Conservation (phyloP, 2,329 filamentous ascomycete species). For the Tothia fuscella region DNA sequence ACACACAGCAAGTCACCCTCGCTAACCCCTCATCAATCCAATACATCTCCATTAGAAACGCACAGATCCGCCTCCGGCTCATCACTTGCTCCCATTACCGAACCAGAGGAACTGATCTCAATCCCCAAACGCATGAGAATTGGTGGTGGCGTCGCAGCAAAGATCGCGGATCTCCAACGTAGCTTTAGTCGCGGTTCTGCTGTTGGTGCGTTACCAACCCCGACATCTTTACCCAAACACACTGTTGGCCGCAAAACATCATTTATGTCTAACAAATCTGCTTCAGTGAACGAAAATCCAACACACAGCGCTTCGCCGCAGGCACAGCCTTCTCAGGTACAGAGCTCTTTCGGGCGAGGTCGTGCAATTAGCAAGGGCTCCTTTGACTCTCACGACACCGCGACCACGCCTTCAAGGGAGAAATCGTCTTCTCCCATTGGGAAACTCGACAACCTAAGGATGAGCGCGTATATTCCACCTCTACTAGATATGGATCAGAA, state of each 20-base stretch:
- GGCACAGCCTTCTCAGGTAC: not conserved
- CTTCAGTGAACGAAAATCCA: slow-evolving; percentile 2
- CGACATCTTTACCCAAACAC: too few species aligned
- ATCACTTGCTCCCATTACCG: not conserved
- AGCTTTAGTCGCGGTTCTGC: slow-evolving; percentile 5
- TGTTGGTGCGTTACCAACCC: too few species aligned
- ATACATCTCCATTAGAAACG: too few species aligned
- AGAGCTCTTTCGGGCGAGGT: slow-evolving; percentile 1
- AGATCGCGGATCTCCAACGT: slow-evolving; percentile 10
- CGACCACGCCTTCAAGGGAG: slow-evolving; percentile 1
- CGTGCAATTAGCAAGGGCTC: slow-evolving; percentile 8
- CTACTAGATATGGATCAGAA: not conserved
- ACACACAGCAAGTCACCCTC: too few species aligned
- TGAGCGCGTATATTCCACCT: slow-evolving; percentile 3
- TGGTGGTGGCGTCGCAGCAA: slow-evolving; percentile 1
- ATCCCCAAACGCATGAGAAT: not conserved
- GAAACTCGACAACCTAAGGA: not conserved
- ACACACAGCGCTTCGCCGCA: not conserved
- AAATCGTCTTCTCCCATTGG: slow-evolving; percentile 1
- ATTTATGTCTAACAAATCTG: too few species aligned
- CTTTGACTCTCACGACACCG: not conserved
- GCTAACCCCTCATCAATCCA: too few species aligned
- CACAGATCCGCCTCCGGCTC: not conserved
- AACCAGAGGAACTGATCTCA: not conserved
- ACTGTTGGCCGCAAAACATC: too few species aligned